Conservation (phyloP, 345 rosid genomes). For the Brassica incana region DNA sequence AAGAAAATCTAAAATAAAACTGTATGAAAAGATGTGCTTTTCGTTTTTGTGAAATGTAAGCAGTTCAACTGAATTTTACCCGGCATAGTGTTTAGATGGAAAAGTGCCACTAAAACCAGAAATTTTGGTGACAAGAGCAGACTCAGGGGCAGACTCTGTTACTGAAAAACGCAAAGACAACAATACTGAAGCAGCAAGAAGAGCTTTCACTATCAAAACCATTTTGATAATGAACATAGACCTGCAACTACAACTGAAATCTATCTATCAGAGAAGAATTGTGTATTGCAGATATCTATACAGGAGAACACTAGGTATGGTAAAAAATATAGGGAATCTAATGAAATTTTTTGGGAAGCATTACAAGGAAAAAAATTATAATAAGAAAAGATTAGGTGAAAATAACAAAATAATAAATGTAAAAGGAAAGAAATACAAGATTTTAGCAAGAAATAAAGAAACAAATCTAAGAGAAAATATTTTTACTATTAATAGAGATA, state of each 20-base stretch:
- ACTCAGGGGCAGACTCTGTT: conserved; percentile 54
- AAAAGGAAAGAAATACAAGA: background rate
- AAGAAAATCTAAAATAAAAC: background rate
- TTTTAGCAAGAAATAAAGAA: background rate
- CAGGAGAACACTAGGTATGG: background rate
- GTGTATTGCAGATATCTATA: background rate
- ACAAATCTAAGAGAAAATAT: background rate
- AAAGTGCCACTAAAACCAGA: conserved; percentile 67
- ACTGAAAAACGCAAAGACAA: conserved; percentile 21
- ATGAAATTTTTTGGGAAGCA: too few species aligned
- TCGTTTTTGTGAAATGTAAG: background rate
- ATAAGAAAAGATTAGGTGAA: background rate
- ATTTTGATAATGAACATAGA: conserved; percentile 14
- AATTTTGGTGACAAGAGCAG: conserved; percentile 56
- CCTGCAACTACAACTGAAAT: background rate
- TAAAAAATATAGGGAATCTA: background rate
- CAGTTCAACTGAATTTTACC: conserved; percentile 40
- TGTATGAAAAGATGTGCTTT: background rate
- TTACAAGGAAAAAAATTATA: too few species aligned
- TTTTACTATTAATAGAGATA: background rate
- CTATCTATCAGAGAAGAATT: background rate
- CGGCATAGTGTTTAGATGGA: conserved; percentile 85
- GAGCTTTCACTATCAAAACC: conserved; percentile 8
- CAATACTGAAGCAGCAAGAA: conserved; percentile 19
- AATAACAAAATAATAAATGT: background rate